Evolutionary conservation across 495 filamentous ascomycete genomes (phyloP), one percentile per base, ranked within the genome.

Genomic region (Trichoderma reesei): DNA sequence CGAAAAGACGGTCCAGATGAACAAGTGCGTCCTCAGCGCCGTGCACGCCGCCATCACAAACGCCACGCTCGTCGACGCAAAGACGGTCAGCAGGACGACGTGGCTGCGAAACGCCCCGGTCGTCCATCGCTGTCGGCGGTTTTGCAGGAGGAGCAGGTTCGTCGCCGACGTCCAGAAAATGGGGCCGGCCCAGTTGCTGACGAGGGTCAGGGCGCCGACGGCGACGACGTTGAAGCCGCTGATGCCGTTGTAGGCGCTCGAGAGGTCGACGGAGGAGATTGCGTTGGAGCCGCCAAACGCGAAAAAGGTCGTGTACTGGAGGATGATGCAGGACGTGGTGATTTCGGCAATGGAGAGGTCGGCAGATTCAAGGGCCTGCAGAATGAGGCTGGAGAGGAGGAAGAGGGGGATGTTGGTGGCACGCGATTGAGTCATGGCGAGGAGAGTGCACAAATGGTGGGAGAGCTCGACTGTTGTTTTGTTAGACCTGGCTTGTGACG

Each of bases 1-100:
- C 61, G 88, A 92, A 74, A 99, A 99, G 37, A 99, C 95, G 0
- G 92, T 98, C 95, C 95, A 99, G 63, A 99, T 90, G 75, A 99
- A 99, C 66, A 99, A 76, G 79, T 99, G 95, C 51, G 88, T 89
- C 68, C 94, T 79, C 70, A 98, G 70, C 11, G 82, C 76, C 65
- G 90, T 90, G 72, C 95, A 99, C 37, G 95, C 91, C 34, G 81
- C 84, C 91, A 96, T 96, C 9, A 96, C 90, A 39, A 83, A 87
- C 18, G 84, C 73, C 63, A 88, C 72, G 31, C 81, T 81, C 3
- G 75, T 72, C 7, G 86, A 78, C 39, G 80, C 72, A 67, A 91
- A 92, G 31, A 88, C 73, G 18, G 90, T 94, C 69, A 89, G 68
- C 63, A 87, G 62, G 0, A 82, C 73, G 0, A 86, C 71, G 71